Evolutionary conservation across 2,329 filamentous ascomycete species (phyloP), one percentile per base, ranked within the genome.

Genomic region (Ophiostoma ips): DNA sequence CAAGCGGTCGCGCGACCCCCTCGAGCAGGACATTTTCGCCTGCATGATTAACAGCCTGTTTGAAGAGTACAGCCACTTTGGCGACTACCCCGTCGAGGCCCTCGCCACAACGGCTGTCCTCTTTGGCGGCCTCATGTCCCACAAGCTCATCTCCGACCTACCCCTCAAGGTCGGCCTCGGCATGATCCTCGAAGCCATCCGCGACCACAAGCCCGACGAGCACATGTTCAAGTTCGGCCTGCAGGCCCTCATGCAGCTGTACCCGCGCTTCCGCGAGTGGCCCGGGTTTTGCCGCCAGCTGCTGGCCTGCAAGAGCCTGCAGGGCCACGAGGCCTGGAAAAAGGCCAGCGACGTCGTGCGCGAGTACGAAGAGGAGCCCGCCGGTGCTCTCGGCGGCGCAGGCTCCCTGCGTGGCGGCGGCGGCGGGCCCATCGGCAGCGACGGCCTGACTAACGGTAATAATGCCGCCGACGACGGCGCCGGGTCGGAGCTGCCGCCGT

Each of bases 1-100:
- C 68, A 96, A 98, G 64, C 81, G 81, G 50, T 96, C 94, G 0
- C 79, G 80, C 45, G 84, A 92, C 53, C 76, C 87, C 2, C 70
- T 83, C 15, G 87, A 95, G 53, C 92, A 96, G 63, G 92, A 98
- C 62, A 77, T 95, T 7, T 98, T 98, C 63, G 86, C 90, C 13
- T 95, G 90, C 68, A 98, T 98, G 88, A 94, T 98, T 34, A 89
- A 95, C 60, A 92, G 92, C 1, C 71, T 98, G 4, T 95, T 98
- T 59, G 92, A 98, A 59, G 92, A 98, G 68, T 98, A 95, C 63
- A 83, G 83, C 50, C 94, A 95, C 61, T 98, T 95, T 63, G 79
- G 84, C 37, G 89, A 94, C 60, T 98, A 98, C 64, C 94, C 94
- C 0, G 72, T 95, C n/a, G 90, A 95, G 61, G 92, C 92, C 6